phyloP scores from a whole-genome alignment of 2,329 filamentous ascomycete genomes.

The Lecanicillium sp. region DNA sequence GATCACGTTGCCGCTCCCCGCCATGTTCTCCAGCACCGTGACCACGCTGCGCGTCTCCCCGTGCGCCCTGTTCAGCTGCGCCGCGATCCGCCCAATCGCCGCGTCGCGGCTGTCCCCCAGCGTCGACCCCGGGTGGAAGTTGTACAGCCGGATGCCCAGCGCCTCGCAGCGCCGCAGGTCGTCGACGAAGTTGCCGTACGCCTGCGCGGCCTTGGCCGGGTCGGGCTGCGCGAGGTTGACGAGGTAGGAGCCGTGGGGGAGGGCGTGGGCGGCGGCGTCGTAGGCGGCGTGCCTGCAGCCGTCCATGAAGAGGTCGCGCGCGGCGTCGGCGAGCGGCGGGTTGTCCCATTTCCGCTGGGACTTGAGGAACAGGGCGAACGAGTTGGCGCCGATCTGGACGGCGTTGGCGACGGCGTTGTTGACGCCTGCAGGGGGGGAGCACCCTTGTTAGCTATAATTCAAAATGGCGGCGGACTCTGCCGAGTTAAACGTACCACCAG shows the following conservation, averaged over 20 bases:
- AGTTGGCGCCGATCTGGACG: constrained; percentile 77
- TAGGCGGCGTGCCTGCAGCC: constrained; percentile 65
- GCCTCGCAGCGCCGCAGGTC: constrained; percentile 80
- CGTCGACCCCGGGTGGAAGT: constrained; percentile 90
- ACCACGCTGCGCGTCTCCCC: constrained; percentile 68
- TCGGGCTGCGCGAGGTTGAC: constrained; percentile 92
- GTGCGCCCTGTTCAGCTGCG: constrained; percentile 77
- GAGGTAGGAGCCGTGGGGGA: constrained; percentile 93
- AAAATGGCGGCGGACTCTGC: no score
- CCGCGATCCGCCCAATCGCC: constrained; percentile 73
- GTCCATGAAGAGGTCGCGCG: constrained; percentile 62
- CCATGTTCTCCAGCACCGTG: constrained; percentile 93
- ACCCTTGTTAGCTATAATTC: constrained; percentile 14
- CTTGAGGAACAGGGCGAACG: constrained; percentile 92
- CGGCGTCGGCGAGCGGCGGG: constrained; percentile 64
- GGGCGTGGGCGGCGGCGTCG: constrained; percentile 63
- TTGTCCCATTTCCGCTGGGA: constrained; percentile 93
- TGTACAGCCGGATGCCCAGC: constrained; percentile 87
- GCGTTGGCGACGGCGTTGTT: constrained; percentile 81
- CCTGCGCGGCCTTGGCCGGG: constrained; percentile 71
- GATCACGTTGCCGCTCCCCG: constrained; percentile 79
- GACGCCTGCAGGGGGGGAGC: constrained; percentile 52
- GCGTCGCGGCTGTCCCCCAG: constrained; percentile 60
- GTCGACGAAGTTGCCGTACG: constrained; percentile 79
- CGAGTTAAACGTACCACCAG: constrained; percentile 64